Evolutionary conservation across 2,329 filamentous ascomycete species (phyloP), one percentile per base, ranked within the genome.

Genomic region (Graphiopsis chlorocephala): DNA sequence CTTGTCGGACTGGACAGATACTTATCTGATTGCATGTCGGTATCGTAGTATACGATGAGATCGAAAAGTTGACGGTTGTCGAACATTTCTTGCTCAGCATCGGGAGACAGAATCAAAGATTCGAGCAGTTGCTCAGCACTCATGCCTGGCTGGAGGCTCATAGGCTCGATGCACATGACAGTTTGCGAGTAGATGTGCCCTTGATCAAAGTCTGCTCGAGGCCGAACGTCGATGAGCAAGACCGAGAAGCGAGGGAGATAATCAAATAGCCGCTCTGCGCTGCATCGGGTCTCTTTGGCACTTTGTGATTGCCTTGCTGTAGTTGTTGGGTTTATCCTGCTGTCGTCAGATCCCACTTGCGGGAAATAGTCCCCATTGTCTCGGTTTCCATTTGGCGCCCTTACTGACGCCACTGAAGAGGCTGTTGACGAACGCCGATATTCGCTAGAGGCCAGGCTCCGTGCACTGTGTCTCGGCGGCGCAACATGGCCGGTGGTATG

Each of bases 101-200:
- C 81, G 0, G 91, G 89, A 0, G 87, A 89, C 6, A 95, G 77
- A 1, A 92, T 83, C 71, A 93, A 83, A 66, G 88, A 88, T 66
- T 93, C 90, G 20, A 84, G 81, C 4, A 89, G 78, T 68, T 89
- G 82, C 67, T 88, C 86, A 1, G 85, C 87, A 17, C 87, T 89
- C 70, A 87, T 83, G 33, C 86, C 88, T 52, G 89, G 85, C 63
- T 91, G 86, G 56, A 92, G 77, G 11, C 89, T 85, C 52, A 96
- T 85, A 26, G 93, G 92, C 72, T 99, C 95, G 66, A 99, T 86
- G 76, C 95, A 99, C 52, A 99, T 92, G 45, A 93, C 91, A 6
- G 87, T 89, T 64, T 88, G 88, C 6, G 90, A 88, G 80, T 90
- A 90, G 68, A 99, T 93, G 74, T 99, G 95, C 0, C 95, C 95